Percentiles rank a stretch among this genome's conserved stretches.
Evolutionary conservation across 352 stramenopile species (phyloP).

Genomic region (Phytophthora ohioensis): DNA sequence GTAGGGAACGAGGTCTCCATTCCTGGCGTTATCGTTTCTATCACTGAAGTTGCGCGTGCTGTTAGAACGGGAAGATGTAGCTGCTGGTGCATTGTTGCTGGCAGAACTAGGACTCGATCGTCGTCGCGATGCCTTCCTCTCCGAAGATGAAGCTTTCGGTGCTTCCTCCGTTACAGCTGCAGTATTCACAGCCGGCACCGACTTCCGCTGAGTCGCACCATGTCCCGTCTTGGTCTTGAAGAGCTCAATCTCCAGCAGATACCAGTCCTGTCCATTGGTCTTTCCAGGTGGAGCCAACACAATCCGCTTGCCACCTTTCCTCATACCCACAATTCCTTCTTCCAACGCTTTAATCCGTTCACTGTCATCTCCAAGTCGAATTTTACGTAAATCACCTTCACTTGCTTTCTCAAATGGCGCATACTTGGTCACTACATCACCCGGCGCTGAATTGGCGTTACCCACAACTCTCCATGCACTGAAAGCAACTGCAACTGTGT

Average conservation of each 20-base stretch:
- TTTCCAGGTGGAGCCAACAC: conserved; percentile 87
- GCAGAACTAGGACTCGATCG: conserved; percentile 42
- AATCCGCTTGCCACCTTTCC: conserved; percentile 87
- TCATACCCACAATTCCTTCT: conserved; percentile 90
- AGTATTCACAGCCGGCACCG: conserved; percentile 33
- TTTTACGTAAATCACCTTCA: conserved; percentile 67
- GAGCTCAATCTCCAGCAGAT: conserved; percentile 80
- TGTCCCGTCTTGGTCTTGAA: conserved; percentile 75
- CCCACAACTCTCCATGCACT: conserved; percentile 83
- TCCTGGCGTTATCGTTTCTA: conserved; percentile 25
- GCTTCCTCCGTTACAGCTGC: conserved; percentile 21
- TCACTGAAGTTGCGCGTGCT: conserved; percentile 22
- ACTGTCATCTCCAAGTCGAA: conserved; percentile 77
- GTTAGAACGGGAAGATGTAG: conserved; percentile 30
- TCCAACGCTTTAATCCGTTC: conserved; percentile 91
- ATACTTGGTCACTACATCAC: conserved; percentile 82
- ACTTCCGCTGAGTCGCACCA: conserved; percentile 42
- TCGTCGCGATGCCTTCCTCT: conserved; percentile 42
- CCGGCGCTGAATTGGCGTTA: conserved; percentile 61
- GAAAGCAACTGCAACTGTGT: conserved; percentile 74
- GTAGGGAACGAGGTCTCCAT: conserved; percentile 60
- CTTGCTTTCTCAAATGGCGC: conserved; percentile 74
- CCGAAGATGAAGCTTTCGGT: conserved; percentile 17
- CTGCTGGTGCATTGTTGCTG: conserved; percentile 11
- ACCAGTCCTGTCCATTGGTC: conserved; percentile 86